These are phyloP conservation scores for Ogataea minuta DNA, from an alignment of 805 yeast species.

Conservation along the genomic window DNA sequence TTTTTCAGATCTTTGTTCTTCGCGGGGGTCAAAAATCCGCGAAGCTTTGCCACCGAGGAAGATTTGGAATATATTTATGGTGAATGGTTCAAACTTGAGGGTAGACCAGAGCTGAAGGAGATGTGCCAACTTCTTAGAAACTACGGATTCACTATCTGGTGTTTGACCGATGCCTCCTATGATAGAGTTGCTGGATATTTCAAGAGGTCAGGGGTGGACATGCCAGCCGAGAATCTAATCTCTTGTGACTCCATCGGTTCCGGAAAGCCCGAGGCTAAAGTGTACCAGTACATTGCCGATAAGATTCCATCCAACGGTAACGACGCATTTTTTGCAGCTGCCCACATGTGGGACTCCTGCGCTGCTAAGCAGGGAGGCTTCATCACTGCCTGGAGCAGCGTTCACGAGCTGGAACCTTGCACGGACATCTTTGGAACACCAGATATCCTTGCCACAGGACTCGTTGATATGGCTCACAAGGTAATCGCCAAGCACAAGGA, in stretches of 20 bases:
- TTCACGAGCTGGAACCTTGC: constrained; percentile 27
- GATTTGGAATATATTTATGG: constrained; percentile 19
- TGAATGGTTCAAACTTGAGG: constrained; percentile 22
- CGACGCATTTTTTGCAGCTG: constrained; percentile 29
- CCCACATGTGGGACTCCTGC: constrained; percentile 30
- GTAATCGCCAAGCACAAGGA: constrained; percentile 18
- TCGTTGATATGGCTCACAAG: constrained; percentile 24
- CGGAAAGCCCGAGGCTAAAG: constrained; percentile 27
- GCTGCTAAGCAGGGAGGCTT: constrained; percentile 28
- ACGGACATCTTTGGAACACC: constrained; percentile 25
- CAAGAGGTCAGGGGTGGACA: constrained; percentile 20
- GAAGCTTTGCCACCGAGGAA: constrained; percentile 21
- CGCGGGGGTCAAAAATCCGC: constrained; percentile 24
- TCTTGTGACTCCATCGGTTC: constrained; percentile 28
- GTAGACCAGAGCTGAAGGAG: constrained; percentile 23
- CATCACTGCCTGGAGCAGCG: constrained; percentile 27
- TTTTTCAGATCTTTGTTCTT: constrained; percentile 24
- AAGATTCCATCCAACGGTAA: constrained; percentile 18
- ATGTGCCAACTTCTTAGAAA: constrained; percentile 21
- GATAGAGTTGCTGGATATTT: constrained; percentile 26
- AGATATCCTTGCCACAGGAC: constrained; percentile 24
- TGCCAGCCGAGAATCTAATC: constrained; percentile 23
- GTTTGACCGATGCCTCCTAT: constrained; percentile 25
- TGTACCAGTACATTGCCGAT: constrained; percentile 23
- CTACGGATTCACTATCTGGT: constrained; percentile 25